Conservation (phyloP, 768 basidiomycete genomes). For the Hypholoma fasciculare region DNA sequence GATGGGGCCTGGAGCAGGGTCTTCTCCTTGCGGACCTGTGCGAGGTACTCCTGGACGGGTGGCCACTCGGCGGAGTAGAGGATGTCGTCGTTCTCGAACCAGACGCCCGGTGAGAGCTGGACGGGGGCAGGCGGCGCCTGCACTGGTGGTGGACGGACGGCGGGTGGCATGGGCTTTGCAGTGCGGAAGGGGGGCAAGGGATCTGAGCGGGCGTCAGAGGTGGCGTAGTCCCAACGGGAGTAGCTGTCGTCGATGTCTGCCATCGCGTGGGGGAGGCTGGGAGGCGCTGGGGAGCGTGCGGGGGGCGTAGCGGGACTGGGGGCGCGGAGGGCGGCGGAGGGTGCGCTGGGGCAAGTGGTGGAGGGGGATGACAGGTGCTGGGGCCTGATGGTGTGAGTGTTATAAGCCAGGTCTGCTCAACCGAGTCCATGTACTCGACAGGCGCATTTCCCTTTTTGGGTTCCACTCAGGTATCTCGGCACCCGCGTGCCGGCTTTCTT, state of each 20-base stretch:
- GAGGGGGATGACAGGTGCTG: slow-evolving; percentile 8
- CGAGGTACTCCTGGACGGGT: slow-evolving; percentile 48
- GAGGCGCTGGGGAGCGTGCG: slow-evolving; percentile 9
- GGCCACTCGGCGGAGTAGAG: slow-evolving; percentile 49
- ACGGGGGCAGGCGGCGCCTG: slow-evolving; percentile 19
- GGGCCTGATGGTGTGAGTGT: slow-evolving; percentile 12
- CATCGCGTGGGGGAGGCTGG: not conserved
- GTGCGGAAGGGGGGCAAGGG: slow-evolving; percentile 8
- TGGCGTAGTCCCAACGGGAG: slow-evolving; percentile 18
- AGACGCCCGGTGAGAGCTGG: slow-evolving; percentile 38
- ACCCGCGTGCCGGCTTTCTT: slow-evolving; percentile 11
- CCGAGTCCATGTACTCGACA: slow-evolving; percentile 25
- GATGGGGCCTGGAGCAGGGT: slow-evolving; percentile 39
- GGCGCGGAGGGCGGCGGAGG: not conserved
- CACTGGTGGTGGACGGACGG: slow-evolving; percentile 21
- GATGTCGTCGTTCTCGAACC: slow-evolving; percentile 35
- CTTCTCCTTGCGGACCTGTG: slow-evolving; percentile 36
- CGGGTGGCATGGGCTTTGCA: slow-evolving; percentile 1
- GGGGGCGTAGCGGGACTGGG: not conserved
- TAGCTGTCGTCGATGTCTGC: slow-evolving; percentile 8
- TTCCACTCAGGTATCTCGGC: slow-evolving; percentile 16
- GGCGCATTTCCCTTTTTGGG: slow-evolving; percentile 35
- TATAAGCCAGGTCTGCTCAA: slow-evolving; percentile 13
- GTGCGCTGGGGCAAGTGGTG: not conserved
- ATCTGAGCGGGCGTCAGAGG: slow-evolving; percentile 20